Evolutionary conservation across 2,329 filamentous ascomycete species (phyloP).

Genomic region (Colletotrichum musicola): DNA sequence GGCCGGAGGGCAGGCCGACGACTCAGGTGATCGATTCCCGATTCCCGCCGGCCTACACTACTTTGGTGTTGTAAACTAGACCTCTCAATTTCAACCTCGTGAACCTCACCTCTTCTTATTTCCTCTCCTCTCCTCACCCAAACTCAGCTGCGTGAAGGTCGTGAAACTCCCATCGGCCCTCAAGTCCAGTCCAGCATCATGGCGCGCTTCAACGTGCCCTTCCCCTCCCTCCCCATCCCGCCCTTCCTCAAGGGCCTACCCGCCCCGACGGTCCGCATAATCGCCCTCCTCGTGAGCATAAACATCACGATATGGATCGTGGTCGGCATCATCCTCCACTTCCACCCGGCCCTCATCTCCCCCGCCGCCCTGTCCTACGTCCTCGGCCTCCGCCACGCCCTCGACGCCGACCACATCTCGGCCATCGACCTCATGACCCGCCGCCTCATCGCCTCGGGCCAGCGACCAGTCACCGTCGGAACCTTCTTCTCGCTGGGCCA

Average conservation of each 20-base stretch:
- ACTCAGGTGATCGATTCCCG: neutral
- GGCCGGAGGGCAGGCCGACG: slow-evolving; percentile 27
- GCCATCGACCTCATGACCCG: slow-evolving; percentile 97
- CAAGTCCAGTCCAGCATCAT: slow-evolving; percentile 17
- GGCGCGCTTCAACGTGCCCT: slow-evolving; percentile 37
- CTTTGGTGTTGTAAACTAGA: neutral
- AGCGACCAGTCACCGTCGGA: slow-evolving; percentile 89
- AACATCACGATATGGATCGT: slow-evolving; percentile 69
- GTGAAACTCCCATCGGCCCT: neutral
- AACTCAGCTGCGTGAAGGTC: neutral
- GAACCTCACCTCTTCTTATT: neutral
- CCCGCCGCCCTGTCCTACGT: slow-evolving; percentile 89
- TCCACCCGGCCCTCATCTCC: slow-evolving; percentile 74
- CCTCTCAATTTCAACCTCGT: slow-evolving; percentile 7
- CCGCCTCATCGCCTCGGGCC: slow-evolving; percentile 85
- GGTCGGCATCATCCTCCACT: slow-evolving; percentile 65
- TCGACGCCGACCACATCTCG: slow-evolving; percentile 90
- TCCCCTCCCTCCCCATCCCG: slow-evolving; percentile 43
- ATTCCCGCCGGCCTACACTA: slow-evolving; percentile 6
- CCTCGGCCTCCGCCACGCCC: slow-evolving; percentile 90
- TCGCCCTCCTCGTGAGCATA: slow-evolving; percentile 60
- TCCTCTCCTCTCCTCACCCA: neutral
- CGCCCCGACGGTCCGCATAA: slow-evolving; percentile 58
- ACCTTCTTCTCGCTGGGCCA: slow-evolving; percentile 96
- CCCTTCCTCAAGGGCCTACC: slow-evolving; percentile 47